Conservation (phyloP, 164 flowering plant genomes). For the Echeveria elegans region DNA sequence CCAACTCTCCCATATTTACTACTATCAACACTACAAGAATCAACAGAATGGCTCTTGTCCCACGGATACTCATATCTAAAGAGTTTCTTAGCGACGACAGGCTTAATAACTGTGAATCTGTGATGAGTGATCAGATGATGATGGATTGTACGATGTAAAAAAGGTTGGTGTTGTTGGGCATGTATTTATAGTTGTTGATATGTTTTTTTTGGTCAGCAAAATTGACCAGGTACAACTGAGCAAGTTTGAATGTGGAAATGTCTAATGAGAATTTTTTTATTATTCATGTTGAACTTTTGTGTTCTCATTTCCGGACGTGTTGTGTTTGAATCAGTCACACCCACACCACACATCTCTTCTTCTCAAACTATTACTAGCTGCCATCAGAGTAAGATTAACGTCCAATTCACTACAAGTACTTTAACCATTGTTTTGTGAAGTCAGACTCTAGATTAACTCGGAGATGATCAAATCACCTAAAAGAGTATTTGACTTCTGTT, state of each 20-base stretch:
- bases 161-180: not conserved
- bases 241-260: not conserved
- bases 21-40: not conserved
- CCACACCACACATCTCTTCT: not conserved
- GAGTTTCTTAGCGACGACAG: not conserved
- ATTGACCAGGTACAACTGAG: not conserved
- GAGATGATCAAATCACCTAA: not conserved
- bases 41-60: not conserved
- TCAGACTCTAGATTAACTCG: not conserved
- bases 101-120: too few relatives aligned
- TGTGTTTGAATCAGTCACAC: slow-evolving; percentile 1
- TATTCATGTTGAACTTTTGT: not conserved
- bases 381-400: too few relatives aligned
- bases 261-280: not conserved
- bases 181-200: slow-evolving; percentile 2
- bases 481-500: not conserved
- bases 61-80: not conserved
- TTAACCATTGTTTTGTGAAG: too few relatives aligned
- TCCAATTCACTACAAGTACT: too few relatives aligned
- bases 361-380: not conserved
- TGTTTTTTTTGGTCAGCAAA: not conserved
- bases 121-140: slow-evolving; percentile 1
- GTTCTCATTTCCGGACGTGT: not conserved
- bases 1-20: not conserved
- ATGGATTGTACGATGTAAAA: not conserved